Evolutionary conservation across 106 monocot species (phyloP).

Genomic region (Dendrobium catenatum): DNA sequence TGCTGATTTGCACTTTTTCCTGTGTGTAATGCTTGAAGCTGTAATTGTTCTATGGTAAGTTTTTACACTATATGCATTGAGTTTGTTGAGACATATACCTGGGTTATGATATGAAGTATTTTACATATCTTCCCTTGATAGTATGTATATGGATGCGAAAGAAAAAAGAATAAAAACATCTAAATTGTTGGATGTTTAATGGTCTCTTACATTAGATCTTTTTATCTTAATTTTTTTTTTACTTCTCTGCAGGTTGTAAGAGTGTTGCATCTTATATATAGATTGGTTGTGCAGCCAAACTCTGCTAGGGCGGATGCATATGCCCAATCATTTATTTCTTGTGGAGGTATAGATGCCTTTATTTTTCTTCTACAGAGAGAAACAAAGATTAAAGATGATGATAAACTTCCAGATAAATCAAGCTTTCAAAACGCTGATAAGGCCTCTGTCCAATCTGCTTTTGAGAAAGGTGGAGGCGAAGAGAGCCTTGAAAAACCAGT

Average conservation of each 20-base stretch:
- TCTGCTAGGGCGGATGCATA: slow-evolving; percentile 57
- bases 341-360: slow-evolving; percentile 80
- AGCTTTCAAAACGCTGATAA: slow-evolving; percentile 3
- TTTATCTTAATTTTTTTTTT: neutral
- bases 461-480: slow-evolving; percentile 7
- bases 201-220: neutral
- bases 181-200: neutral
- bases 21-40: neutral
- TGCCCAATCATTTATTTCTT: slow-evolving; percentile 77
- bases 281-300: slow-evolving; percentile 91
- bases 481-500: neutral
- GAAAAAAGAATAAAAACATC: neutral
- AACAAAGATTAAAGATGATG: slow-evolving; percentile 56
- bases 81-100: neutral
- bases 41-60: neutral
- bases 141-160: neutral
- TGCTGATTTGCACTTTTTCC: neutral
- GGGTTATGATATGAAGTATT: neutral
- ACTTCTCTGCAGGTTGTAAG: slow-evolving; percentile 68
- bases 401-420: slow-evolving; percentile 31
- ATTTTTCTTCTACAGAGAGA: slow-evolving; percentile 86
- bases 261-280: slow-evolving; percentile 88
- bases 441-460: slow-evolving; percentile 11
- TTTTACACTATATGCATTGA: neutral
- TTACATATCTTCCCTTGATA: neutral